These are phyloP conservation scores for Leavenworthia alabamica DNA, from an alignment of 345 rosid genomes.

Conservation along the genomic window DNA sequence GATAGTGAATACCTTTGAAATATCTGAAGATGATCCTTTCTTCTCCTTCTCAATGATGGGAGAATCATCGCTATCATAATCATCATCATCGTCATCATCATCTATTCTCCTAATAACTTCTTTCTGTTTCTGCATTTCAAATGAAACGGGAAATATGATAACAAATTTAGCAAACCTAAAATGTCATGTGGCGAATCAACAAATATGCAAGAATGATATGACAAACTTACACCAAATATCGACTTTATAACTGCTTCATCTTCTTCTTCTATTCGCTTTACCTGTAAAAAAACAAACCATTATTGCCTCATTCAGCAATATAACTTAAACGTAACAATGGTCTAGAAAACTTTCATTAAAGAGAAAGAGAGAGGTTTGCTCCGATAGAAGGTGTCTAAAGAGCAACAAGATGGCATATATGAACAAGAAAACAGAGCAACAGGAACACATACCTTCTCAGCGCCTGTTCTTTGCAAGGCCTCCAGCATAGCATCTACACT, in stretches of 20 bases:
- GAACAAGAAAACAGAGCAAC: neutral
- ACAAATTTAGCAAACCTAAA: neutral
- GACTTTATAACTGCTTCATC: slow-evolving; percentile 70
- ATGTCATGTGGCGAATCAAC: neutral
- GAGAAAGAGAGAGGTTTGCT: neutral
- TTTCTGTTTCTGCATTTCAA: slow-evolving; percentile 34
- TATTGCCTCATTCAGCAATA: neutral
- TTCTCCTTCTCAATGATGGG: slow-evolving; percentile 21
- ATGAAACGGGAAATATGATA: neutral
- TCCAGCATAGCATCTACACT: slow-evolving; percentile 91
- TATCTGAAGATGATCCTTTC: slow-evolving; percentile 22
- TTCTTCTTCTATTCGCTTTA: slow-evolving; percentile 56
- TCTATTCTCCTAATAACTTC: slow-evolving; percentile 54
- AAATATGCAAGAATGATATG: neutral
- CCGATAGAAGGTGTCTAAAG: neutral
- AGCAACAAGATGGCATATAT: neutral
- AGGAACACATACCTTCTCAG: slow-evolving; percentile 43
- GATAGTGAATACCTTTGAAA: slow-evolving; percentile 26
- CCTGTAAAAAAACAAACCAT: slow-evolving; percentile 25
- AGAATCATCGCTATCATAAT: slow-evolving; percentile 19
- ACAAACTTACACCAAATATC: slow-evolving; percentile 44
- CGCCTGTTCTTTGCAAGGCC: slow-evolving; percentile 70
- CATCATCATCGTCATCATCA: slow-evolving; percentile 40
- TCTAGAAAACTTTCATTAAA: neutral
- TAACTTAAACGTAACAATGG: neutral